These are phyloP conservation scores for Pelargonium exstipulatum DNA, from an alignment of 441 rosid genomes.

Conservation along the genomic window DNA sequence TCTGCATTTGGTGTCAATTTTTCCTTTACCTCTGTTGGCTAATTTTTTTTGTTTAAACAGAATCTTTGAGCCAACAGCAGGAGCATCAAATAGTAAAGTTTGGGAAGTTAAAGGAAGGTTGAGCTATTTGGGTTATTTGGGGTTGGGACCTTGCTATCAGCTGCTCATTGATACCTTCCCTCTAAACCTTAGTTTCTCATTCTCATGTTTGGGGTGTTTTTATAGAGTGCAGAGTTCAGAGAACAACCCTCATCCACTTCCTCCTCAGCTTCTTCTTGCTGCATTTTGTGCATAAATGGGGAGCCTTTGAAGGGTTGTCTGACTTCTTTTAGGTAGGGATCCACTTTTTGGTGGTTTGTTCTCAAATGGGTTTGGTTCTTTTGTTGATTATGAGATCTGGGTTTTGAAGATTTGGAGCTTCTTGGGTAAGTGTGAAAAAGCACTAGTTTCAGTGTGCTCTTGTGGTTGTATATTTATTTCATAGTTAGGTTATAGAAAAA, in stretches of 20 bases:
- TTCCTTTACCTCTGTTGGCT: background rate
- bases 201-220: background rate
- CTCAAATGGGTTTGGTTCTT: conserved; percentile 3
- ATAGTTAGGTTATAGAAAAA: background rate
- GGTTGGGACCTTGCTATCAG: background rate
- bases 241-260: background rate
- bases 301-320: background rate
- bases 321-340: background rate
- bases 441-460: background rate
- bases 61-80: too few relatives aligned
- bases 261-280: background rate
- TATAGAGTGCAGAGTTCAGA: background rate
- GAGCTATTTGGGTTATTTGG: background rate
- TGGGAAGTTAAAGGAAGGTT: conserved; percentile 1
- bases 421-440: too few relatives aligned
- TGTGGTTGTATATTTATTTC: background rate
- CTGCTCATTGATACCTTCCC: background rate
- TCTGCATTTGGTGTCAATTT: background rate
- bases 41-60: too few relatives aligned
- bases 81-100: background rate
- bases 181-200: background rate
- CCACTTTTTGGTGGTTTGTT: conserved; percentile 3
- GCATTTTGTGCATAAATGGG: background rate
- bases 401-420: conserved; percentile 1
- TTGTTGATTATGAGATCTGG: conserved; percentile 6